Evolutionary conservation across 345 rosid species (phyloP), one percentile per base, ranked within the genome.

Genomic region (Corchorus capsularis): DNA sequence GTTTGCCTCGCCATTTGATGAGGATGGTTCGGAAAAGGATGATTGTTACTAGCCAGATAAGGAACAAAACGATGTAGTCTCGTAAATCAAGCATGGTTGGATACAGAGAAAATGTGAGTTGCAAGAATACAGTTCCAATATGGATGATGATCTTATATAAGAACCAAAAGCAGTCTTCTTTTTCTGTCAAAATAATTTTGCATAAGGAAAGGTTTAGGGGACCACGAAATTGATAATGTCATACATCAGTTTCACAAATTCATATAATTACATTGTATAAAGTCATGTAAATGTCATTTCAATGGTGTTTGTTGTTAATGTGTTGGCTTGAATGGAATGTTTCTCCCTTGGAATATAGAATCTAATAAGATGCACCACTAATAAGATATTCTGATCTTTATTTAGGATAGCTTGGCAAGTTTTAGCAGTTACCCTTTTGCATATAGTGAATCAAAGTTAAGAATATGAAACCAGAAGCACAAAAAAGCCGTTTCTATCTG

Each of bases 41-140:
- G 14, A 77, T 43, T 74, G 85, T 78, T 3, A 74, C 67, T 6
- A 87, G 32, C 59, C 71, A 84, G 15, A 77, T 41, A 4, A 83
- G 62, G 49, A 85, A 46, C 60, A 77, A 71, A 14, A 81, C 22
- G 50, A 45, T 79, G 67, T 27, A 59, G 13, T 79, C 81, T 74
- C 69, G 76, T 4, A 75, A 4, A 16, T 69, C 63, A 69, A 69
- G 77, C 89, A 87, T 85, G 16, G 12, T 63, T 37, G 47, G 37
- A 63, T n/a, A 20, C 43, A 1, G 8, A 7, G 68, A 63, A 22
- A 22, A 11, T 59, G 5, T 3, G 22, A 37, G 68, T 37, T 37
- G 22, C 14, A 15, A 56, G 13, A 56, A 56, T 2, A 19, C 2
- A 22, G 12, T 56, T 56, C 3, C 61, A 19, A 27, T 3, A 9